phyloP scores from a whole-genome alignment of 108 stramenopile genomes.

The Nitzschia inconspicua region DNA sequence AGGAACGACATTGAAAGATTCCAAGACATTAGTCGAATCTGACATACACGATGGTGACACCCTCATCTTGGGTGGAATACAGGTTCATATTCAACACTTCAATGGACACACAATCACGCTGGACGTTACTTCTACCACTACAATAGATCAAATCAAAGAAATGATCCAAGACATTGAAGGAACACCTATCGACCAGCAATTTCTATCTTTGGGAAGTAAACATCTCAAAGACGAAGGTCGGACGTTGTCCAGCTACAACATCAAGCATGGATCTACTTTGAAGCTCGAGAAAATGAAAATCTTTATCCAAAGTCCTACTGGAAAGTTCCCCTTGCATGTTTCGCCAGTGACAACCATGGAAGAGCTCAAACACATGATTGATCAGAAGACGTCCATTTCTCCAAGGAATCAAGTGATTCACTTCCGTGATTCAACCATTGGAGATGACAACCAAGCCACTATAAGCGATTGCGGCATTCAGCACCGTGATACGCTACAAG shows the following conservation, averaged over 20 bases:
- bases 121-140: background rate
- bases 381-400: background rate
- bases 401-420: background rate
- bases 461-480: background rate
- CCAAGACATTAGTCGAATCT: slow-evolving; percentile 4
- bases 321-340: background rate
- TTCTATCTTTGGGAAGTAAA: background rate
- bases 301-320: background rate
- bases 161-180: background rate
- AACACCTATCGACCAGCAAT: background rate
- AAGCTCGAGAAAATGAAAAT: background rate
- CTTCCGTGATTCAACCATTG: background rate
- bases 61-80: slow-evolving; percentile 3
- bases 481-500: no score
- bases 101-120: background rate
- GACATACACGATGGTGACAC: slow-evolving; percentile 4
- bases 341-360: background rate
- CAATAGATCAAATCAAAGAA: background rate
- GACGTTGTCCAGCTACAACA: background rate
- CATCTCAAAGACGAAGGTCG: background rate
- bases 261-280: background rate
- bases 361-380: background rate
- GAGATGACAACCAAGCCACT: background rate
- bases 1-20: background rate
- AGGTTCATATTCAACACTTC: background rate